These are phyloP conservation scores for Melaleuca quinquenervia DNA, from an alignment of 345 rosid species.

Conservation along the genomic window DNA sequence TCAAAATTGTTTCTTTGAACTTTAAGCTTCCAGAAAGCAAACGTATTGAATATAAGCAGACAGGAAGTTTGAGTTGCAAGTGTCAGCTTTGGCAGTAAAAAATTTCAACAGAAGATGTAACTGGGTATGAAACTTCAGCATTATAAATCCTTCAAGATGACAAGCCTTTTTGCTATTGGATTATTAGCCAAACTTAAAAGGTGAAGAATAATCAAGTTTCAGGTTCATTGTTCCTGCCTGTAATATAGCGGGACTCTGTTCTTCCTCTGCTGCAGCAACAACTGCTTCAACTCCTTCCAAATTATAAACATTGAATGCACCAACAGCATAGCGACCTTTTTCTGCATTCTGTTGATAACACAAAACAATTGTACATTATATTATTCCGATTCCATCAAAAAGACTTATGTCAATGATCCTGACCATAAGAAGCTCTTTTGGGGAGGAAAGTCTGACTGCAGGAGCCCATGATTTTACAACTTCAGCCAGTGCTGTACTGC, in stretches of 20 bases:
- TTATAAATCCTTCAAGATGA: neutral
- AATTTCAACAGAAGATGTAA: neutral
- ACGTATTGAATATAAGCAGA: neutral
- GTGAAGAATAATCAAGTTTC: neutral
- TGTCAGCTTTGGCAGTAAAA: neutral
- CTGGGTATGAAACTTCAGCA: neutral
- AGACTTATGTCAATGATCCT: slow-evolving; percentile 4
- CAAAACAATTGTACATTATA: neutral
- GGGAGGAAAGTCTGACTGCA: slow-evolving; percentile 46
- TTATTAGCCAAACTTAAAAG: neutral
- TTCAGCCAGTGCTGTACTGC: slow-evolving; percentile 62
- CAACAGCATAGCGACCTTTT: slow-evolving; percentile 82
- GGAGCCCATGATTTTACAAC: slow-evolving; percentile 87
- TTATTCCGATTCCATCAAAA: neutral
- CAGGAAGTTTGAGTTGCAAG: neutral
- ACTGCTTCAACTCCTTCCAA: slow-evolving; percentile 94
- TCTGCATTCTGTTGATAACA: slow-evolving; percentile 53
- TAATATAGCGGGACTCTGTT: slow-evolving; percentile 86
- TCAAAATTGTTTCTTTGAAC: neutral
- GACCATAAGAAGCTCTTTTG: slow-evolving; percentile 68
- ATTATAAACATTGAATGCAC: slow-evolving; percentile 95
- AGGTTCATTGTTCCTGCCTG: slow-evolving; percentile 39
- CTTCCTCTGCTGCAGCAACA: slow-evolving; percentile 93
- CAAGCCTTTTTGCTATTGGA: neutral
- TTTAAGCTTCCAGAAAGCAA: neutral